Base-by-base conservation (phyloP, 169 alveolate species). In the Neospora caninum region DNA sequence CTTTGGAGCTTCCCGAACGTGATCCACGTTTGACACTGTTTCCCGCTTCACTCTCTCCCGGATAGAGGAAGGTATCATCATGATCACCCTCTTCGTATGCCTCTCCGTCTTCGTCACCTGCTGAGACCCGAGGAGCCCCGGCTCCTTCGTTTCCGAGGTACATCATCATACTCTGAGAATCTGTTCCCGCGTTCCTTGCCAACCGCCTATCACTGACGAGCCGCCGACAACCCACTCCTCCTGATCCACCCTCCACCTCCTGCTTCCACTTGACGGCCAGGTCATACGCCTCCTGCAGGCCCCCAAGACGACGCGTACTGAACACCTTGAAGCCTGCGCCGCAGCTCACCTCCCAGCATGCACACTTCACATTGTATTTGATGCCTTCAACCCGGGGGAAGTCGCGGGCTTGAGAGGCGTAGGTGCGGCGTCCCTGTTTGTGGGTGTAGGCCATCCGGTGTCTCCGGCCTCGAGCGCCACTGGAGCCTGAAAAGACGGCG, bases 241-340 rank as follows among this genome's bases (percentile, higher is more conserved):
- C 73, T 64, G 73, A 16, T 20, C 86, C 86, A n/a, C 86, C 86
- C 2, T 78, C 86, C 27, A 78, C 86, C 67, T 42, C 64, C 38
- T 82, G 88, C 25, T 86, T 93, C 95, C 95, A 93, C 95, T 49
- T 67, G 39, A 93, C 93, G 10, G 95, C 95, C 25, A 89, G 88
- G 64, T 91, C 89, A 39, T 93, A 93, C 39, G 95, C 95, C 38
- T 91, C 93, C 49, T 93, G 93, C 36, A 93, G 89, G 89, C 93
- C 89, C 25, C 95, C 95, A n/a, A 93, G 64, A n/a, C 84, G 64
- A 27, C 95, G 39, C 45, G 95, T 93, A 86, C 95, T 93, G 39
- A 93, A 93, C 10, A 86, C 73, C 70, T 93, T 84, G 64, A 82
- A 38, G 38, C 89, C 67, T 18, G 89, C 67, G 1, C 67, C 43